Evolutionary conservation across 139 green algal genomes (phyloP).

Genomic region (Pseudopediastrum boryanum): DNA sequence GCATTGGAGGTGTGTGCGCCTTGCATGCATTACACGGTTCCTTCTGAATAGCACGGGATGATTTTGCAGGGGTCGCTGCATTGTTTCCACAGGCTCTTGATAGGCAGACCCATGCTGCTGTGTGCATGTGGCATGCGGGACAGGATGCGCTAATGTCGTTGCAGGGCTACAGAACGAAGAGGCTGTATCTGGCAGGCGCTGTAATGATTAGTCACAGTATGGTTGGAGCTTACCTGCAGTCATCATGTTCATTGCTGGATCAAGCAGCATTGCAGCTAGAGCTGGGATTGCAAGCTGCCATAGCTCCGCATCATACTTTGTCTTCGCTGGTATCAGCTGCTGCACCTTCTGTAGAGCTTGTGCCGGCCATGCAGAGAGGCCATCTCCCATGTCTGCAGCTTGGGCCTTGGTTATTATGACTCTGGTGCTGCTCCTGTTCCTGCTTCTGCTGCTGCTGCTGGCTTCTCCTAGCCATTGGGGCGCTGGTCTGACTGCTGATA

Average conservation of each 20-base stretch:
- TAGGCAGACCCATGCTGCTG: background rate
- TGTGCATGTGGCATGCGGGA: background rate
- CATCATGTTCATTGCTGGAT: conserved; percentile 61
- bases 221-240: conserved; percentile 48
- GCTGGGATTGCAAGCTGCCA: conserved; percentile 56
- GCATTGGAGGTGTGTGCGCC: too few relatives aligned
- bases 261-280: conserved; percentile 59
- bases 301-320: conserved; percentile 61
- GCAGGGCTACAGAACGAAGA: background rate
- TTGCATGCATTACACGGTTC: too few relatives aligned
- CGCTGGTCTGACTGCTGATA: too few relatives aligned
- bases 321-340: conserved; percentile 5
- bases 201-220: background rate
- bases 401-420: background rate
- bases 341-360: background rate
- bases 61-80: background rate
- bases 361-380: background rate
- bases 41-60: too few relatives aligned
- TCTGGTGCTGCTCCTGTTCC: background rate
- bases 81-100: background rate
- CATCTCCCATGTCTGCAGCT: conserved; percentile 8
- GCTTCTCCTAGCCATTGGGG: too few relatives aligned
- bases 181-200: background rate
- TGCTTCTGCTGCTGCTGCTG: too few relatives aligned
- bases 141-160: background rate